These are phyloP conservation scores for Diplodia corticola DNA, from an alignment of 2,329 filamentous ascomycete species.

Conservation along the genomic window DNA sequence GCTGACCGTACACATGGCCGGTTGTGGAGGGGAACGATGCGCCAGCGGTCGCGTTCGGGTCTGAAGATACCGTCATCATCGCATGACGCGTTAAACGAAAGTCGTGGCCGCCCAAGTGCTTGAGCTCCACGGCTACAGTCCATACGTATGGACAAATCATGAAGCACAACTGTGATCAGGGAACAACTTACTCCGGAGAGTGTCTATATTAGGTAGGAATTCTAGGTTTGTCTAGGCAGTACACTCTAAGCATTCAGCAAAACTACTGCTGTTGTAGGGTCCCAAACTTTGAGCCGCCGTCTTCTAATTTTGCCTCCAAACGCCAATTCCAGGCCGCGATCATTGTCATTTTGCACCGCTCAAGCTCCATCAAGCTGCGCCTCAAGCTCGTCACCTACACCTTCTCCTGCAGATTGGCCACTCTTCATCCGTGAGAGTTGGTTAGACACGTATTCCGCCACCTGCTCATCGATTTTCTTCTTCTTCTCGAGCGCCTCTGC, in stretches of 20 bases:
- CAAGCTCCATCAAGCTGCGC: conserved; percentile 52
- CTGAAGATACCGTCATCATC: conserved; percentile 1
- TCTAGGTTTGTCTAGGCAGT: conserved; percentile 5
- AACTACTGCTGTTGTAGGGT: not conserved
- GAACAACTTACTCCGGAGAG: not conserved
- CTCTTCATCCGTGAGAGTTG: conserved; percentile 74
- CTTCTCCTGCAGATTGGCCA: conserved; percentile 52
- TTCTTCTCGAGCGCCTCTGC: conserved; percentile 49
- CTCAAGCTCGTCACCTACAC: conserved; percentile 62
- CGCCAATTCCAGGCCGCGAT: not conserved
- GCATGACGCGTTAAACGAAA: not conserved
- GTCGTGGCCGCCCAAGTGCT: not conserved
- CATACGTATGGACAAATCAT: not conserved
- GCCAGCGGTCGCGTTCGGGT: not conserved
- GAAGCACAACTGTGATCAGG: not conserved
- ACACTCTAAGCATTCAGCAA: not conserved
- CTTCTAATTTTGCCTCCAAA: not conserved
- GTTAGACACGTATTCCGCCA: conserved; percentile 78
- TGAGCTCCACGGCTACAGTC: too few species aligned
- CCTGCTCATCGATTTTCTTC: conserved; percentile 56
- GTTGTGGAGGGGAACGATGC: not conserved
- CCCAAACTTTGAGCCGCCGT: not conserved
- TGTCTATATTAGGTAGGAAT: not conserved
- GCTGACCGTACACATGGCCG: not conserved
- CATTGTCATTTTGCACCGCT: not conserved